These are phyloP conservation scores for Stagonosporopsis vannaccii DNA, from an alignment of 2,329 filamentous ascomycete species.

Conservation along the genomic window DNA sequence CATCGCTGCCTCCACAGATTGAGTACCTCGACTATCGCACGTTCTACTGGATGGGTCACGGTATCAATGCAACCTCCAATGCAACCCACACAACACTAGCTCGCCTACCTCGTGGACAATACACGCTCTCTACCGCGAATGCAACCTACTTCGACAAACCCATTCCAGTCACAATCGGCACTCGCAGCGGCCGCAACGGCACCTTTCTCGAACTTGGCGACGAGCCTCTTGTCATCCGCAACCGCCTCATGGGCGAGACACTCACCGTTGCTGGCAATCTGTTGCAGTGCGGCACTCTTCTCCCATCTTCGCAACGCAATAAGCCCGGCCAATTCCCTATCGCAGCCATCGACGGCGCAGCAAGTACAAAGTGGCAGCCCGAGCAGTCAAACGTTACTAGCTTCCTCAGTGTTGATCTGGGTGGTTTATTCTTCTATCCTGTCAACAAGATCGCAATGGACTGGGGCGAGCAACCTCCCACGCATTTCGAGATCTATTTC, in stretches of 20 bases:
- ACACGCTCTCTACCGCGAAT: slow-evolving; percentile 62
- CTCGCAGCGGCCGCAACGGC: slow-evolving; percentile 38
- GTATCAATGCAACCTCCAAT: slow-evolving; percentile 68
- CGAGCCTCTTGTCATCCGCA: slow-evolving; percentile 63
- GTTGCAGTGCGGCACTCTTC: slow-evolving; percentile 66
- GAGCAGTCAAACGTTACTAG: slow-evolving; percentile 57
- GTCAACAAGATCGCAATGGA: slow-evolving; percentile 64
- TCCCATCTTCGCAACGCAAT: slow-evolving; percentile 50
- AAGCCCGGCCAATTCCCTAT: slow-evolving; percentile 73
- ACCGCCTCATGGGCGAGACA: slow-evolving; percentile 64
- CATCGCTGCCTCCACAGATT: slow-evolving; percentile 68
- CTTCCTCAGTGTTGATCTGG: slow-evolving; percentile 64
- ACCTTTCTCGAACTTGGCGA: slow-evolving; percentile 56
- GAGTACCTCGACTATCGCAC: slow-evolving; percentile 66
- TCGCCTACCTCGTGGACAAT: slow-evolving; percentile 53
- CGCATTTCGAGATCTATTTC: slow-evolving; percentile 62
- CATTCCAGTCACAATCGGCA: slow-evolving; percentile 67
- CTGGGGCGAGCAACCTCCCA: slow-evolving; percentile 65
- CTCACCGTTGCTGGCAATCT: slow-evolving; percentile 67
- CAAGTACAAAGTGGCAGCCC: slow-evolving; percentile 73
- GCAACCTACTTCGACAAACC: slow-evolving; percentile 59
- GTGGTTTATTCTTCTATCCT: slow-evolving; percentile 45
- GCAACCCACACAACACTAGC: slow-evolving; percentile 69
- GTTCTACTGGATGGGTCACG: slow-evolving; percentile 72
- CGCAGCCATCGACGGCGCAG: slow-evolving; percentile 70